phyloP scores from a whole-genome alignment of 305 asterid species.

The Stenogyne calaminthoides region DNA sequence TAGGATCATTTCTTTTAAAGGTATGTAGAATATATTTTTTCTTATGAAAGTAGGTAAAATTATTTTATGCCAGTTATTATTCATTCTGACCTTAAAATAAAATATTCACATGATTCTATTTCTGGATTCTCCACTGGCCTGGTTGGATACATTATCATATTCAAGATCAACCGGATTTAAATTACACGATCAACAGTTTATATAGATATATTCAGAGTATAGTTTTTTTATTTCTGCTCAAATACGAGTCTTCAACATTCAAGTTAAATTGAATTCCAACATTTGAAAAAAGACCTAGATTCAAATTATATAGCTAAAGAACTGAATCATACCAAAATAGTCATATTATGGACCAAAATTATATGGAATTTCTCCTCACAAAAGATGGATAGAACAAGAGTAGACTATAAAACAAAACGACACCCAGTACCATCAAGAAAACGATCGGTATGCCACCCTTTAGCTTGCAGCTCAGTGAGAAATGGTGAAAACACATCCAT shows the following conservation, averaged over 20 bases:
- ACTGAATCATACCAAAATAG: background rate
- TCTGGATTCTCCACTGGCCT: too few species aligned
- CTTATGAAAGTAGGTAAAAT: too few species aligned
- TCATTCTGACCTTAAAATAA: too few species aligned
- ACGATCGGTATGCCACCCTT: constrained; percentile 97
- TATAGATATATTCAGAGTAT: too few species aligned
- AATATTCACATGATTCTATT: too few species aligned
- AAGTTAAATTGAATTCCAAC: background rate
- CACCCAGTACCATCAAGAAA: constrained; percentile 92
- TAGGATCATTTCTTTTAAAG: too few species aligned
- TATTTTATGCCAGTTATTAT: too few species aligned
- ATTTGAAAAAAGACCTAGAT: background rate
- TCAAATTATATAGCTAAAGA: background rate
- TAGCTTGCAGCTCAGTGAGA: constrained; percentile 65
- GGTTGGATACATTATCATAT: too few species aligned
- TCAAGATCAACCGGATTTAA: too few species aligned
- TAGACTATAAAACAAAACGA: constrained; percentile 57
- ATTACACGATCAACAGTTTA: too few species aligned
- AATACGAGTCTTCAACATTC: background rate
- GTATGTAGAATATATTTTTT: too few species aligned
- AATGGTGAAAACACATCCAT: constrained; percentile 52
- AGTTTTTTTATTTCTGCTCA: background rate
- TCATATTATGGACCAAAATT: background rate
- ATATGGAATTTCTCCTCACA: background rate
- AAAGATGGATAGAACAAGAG: background rate